Percentiles rank a stretch among this genome's conserved stretches.
phyloP scores from a whole-genome alignment of 331 rosid species.

The Quercus phellos region DNA sequence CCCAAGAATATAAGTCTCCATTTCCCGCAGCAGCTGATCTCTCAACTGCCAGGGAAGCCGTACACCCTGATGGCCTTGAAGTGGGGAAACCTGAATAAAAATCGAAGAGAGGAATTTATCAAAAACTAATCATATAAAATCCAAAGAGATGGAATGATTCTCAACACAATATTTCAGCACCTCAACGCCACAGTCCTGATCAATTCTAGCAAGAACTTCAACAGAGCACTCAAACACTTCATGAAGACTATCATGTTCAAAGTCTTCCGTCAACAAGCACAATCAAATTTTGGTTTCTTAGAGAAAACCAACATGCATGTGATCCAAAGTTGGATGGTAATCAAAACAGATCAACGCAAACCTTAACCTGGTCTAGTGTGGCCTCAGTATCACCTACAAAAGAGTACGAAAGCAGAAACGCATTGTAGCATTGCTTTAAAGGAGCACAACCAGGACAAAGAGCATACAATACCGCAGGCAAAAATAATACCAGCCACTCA shows the following conservation, averaged over 20 bases:
- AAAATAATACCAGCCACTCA: conserved; percentile 47
- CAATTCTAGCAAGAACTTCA: conserved; percentile 60
- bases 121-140: conserved; percentile 15
- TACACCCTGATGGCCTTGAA: conserved; percentile 33
- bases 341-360: conserved; percentile 22
- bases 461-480: conserved; percentile 69
- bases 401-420: conserved; percentile 25
- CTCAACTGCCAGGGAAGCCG: conserved; percentile 61
- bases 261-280: conserved; percentile 52
- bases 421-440: conserved; percentile 39
- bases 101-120: not conserved
- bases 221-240: conserved; percentile 67
- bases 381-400: conserved; percentile 36
- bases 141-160: not conserved
- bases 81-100: conserved; percentile 44
- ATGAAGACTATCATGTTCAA: conserved; percentile 37
- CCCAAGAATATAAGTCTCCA: conserved; percentile 65
- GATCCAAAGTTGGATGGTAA: not conserved
- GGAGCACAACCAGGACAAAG: conserved; percentile 72
- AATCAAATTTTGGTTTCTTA: conserved; percentile 22
- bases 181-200: conserved; percentile 44
- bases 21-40: conserved; percentile 61
- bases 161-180: conserved; percentile 34
- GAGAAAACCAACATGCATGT: conserved; percentile 3
- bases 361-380: conserved; percentile 47